Evolutionary conservation across 2,329 filamentous ascomycete species (phyloP).

Genomic region (Botryotinia globosa): DNA sequence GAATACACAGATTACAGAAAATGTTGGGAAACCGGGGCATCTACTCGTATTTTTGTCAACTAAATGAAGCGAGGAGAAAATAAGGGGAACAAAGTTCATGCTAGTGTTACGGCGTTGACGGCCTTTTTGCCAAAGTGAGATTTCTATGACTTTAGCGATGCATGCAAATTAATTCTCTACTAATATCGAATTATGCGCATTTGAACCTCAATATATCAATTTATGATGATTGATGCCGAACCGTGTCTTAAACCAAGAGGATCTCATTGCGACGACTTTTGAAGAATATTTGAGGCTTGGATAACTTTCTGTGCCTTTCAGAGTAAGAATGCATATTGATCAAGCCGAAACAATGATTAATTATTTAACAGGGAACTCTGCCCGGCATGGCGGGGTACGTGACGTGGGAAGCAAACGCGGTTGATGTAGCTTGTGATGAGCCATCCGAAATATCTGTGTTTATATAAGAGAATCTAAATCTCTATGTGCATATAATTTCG

Average conservation of each 20-base stretch:
- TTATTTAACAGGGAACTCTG: neutral
- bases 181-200: neutral
- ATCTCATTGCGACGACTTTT: neutral
- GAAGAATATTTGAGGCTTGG: neutral
- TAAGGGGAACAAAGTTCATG: neutral
- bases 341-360: neutral
- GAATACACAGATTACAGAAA: neutral
- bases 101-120: neutral
- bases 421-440: neutral
- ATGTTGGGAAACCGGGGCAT: fast-evolving
- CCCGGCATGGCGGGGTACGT: neutral
- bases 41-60: neutral
- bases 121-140: neutral
- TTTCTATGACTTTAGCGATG: fast-evolving
- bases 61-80: neutral
- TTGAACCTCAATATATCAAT: neutral
- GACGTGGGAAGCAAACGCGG: neutral
- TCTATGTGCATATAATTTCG: neutral
- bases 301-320: neutral
- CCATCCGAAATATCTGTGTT: neutral
- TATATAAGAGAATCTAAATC: neutral
- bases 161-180: neutral
- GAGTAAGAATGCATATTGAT: neutral
- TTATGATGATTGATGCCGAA: neutral
- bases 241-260: neutral